Conservation (phyloP, 1,284 basidiomycete genomes). For the Heterobasidion annosum region DNA sequence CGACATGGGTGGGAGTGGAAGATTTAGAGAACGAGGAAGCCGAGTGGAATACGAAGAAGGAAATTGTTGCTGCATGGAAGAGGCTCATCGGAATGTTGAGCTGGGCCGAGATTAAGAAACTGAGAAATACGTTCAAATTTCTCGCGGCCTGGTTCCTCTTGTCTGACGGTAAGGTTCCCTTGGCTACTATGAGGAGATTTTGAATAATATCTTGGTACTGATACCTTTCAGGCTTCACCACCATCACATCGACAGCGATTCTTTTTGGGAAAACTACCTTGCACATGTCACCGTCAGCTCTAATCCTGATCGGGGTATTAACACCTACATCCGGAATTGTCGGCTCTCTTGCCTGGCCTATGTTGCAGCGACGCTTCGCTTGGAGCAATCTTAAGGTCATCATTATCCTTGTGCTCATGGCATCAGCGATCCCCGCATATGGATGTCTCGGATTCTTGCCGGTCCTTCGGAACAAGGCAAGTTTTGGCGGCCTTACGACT, state of each 20-base stretch:
- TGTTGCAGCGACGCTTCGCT: slow-evolving; percentile 47
- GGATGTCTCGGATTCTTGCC: slow-evolving; percentile 74
- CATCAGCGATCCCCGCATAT: slow-evolving; percentile 69
- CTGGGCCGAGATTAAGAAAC: slow-evolving; percentile 56
- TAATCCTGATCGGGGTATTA: slow-evolving; percentile 66
- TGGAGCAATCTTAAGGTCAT: slow-evolving; percentile 67
- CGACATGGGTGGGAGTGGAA: slow-evolving; percentile 7
- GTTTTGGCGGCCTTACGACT: slow-evolving; percentile 56
- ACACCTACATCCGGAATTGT: slow-evolving; percentile 63
- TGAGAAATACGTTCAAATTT: slow-evolving; percentile 82
- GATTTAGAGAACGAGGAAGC: slow-evolving; percentile 6
- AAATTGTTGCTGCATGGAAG: slow-evolving; percentile 59
- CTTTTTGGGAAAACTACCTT: slow-evolving; percentile 78
- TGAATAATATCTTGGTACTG: not conserved
- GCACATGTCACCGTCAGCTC: slow-evolving; percentile 60
- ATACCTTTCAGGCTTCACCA: slow-evolving; percentile 55
- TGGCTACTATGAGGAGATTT: too few species aligned
- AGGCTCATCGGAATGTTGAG: slow-evolving; percentile 61
- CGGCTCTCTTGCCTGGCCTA: slow-evolving; percentile 68
- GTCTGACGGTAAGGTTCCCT: slow-evolving; percentile 56
- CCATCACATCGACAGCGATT: slow-evolving; percentile 76
- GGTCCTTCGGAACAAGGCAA: slow-evolving; percentile 29
- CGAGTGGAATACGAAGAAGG: slow-evolving; percentile 36
- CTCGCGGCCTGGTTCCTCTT: slow-evolving; percentile 88
- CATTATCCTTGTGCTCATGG: slow-evolving; percentile 56